phyloP scores from a whole-genome alignment of 192 early-diverging fungal genomes.

The Backusella liffmaniae region DNA sequence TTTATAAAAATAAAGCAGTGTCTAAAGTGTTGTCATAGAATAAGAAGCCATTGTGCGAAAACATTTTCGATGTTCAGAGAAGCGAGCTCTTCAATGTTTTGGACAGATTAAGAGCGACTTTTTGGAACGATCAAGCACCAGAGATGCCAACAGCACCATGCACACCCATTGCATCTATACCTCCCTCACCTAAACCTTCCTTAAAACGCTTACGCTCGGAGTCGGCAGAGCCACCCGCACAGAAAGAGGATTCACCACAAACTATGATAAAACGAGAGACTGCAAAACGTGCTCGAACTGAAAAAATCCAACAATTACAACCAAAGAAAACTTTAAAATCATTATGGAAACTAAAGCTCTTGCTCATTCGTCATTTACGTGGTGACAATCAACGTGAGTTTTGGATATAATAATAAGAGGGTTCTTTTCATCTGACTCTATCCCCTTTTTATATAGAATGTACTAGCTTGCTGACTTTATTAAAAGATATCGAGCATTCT shows the following conservation, averaged over 20 bases:
- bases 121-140: neutral
- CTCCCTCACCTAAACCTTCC: neutral
- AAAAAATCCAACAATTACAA: neutral
- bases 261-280: neutral
- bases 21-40: neutral
- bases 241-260: neutral
- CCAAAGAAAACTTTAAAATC: neutral
- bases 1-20: neutral
- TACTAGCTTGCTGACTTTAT: neutral
- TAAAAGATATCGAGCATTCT: neutral
- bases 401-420: neutral
- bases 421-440: no score
- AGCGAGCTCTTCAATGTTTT: constrained; percentile 22
- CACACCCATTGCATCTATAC: neutral
- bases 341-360: neutral
- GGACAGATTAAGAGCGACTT: constrained; percentile 13
- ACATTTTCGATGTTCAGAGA: constrained; percentile 27
- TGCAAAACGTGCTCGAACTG: neutral
- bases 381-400: neutral
- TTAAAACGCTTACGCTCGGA: neutral
- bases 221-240: neutral
- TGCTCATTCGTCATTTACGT: neutral
- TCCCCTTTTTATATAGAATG: neutral
- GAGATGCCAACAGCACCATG: neutral
- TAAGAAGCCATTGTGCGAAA: constrained; percentile 16